phyloP scores from a whole-genome alignment of 495 filamentous ascomycete genomes.

The Bombardia bombarda region DNA sequence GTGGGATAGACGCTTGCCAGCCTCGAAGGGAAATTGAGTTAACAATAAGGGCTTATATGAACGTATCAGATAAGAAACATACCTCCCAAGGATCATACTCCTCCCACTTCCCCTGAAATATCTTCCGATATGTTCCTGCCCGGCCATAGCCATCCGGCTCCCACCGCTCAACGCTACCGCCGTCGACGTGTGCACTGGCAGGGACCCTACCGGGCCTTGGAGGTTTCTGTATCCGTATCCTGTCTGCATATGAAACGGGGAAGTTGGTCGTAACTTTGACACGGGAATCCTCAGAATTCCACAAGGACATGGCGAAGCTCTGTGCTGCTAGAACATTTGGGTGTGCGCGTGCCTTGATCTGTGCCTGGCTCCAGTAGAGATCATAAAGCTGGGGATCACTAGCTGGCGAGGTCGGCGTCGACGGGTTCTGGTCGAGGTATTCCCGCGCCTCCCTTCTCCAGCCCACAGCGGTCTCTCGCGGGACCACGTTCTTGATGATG shows the following conservation, averaged over 20 bases:
- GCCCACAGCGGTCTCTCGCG: constrained; percentile 40
- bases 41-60: too few relatives aligned
- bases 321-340: constrained; percentile 65
- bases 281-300: constrained; percentile 60
- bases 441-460: constrained; percentile 45
- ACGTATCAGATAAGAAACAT: not conserved
- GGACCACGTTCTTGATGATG: constrained; percentile 53
- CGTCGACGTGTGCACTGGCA: constrained; percentile 55
- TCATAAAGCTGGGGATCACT: constrained; percentile 61
- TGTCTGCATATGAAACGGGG: constrained; percentile 71
- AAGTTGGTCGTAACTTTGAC: constrained; percentile 50
- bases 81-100: constrained; percentile 73
- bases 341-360: constrained; percentile 66
- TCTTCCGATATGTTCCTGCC: constrained; percentile 57
- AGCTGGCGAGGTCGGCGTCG: constrained; percentile 26
- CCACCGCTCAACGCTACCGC: constrained; percentile 81
- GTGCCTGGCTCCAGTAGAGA: constrained; percentile 74
- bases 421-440: constrained; percentile 50
- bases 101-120: constrained; percentile 74
- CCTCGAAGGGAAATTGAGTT: too few relatives aligned
- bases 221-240: constrained; percentile 55
- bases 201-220: not conserved
- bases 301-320: constrained; percentile 63
- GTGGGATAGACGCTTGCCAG: too few relatives aligned
- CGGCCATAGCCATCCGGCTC: constrained; percentile 72